These are phyloP conservation scores for Cnidoscolus chayamansa DNA, from an alignment of 441 rosid species.

Conservation along the genomic window DNA sequence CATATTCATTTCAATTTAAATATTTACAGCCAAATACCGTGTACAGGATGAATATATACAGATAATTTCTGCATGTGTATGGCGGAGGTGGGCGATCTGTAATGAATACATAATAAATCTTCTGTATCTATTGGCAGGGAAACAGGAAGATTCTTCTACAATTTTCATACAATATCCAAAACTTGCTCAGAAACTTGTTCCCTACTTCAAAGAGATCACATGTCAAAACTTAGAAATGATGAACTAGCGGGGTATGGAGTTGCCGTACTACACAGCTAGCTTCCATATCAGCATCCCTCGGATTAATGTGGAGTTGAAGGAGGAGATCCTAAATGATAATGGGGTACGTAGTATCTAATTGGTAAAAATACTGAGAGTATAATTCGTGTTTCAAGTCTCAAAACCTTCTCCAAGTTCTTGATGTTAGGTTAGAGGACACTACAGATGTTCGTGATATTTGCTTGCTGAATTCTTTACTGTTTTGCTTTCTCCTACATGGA, in stretches of 20 bases:
- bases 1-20: too few relatives aligned
- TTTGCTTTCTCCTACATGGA: too few relatives aligned
- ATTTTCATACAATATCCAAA: neutral
- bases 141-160: neutral
- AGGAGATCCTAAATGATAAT: too few relatives aligned
- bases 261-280: neutral
- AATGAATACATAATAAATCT: neutral
- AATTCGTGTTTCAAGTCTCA: neutral
- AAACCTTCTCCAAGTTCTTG: neutral
- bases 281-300: neutral
- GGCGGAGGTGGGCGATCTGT: neutral
- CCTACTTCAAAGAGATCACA: slow-evolving; percentile 1
- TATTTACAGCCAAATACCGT: too few relatives aligned
- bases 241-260: slow-evolving; percentile 11
- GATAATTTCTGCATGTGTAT: too few relatives aligned
- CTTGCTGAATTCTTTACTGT: too few relatives aligned
- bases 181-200: neutral
- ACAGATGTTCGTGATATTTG: too few relatives aligned
- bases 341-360: neutral
- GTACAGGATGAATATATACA: neutral
- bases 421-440: neutral
- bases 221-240: neutral
- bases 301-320: neutral
- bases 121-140: neutral
- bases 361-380: neutral